Percentiles rank a stretch among this genome's conserved stretches.
phyloP scores from a whole-genome alignment of 495 filamentous ascomycete genomes.

The Mytilinidion resinicola region DNA sequence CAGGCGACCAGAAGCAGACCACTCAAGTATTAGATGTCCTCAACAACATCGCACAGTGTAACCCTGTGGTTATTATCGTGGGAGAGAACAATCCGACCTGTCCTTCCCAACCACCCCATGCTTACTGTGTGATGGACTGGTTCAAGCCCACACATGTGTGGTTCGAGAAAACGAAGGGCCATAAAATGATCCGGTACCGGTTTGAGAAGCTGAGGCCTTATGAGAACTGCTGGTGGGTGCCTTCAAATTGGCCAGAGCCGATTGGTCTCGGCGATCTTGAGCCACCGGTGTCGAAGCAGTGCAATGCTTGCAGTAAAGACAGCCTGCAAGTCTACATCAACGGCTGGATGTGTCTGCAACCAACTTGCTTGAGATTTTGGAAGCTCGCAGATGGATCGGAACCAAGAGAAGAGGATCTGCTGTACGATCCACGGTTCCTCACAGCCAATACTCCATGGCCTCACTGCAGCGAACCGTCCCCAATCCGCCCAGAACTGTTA shows the following conservation, averaged over 20 bases:
- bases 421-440: conserved; percentile 56
- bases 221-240: conserved; percentile 64
- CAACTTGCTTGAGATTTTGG: conserved; percentile 55
- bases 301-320: conserved; percentile 36
- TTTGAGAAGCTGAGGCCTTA: conserved; percentile 62
- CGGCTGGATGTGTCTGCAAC: conserved; percentile 68
- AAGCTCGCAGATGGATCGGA: conserved; percentile 28
- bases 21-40: conserved; percentile 14
- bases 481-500: conserved; percentile 38
- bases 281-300: conserved; percentile 23
- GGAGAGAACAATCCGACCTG: conserved; percentile 49
- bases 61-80: conserved; percentile 36
- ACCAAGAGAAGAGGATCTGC: conserved; percentile 33
- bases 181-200: conserved; percentile 51
- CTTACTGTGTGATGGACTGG: conserved; percentile 65
- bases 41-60: conserved; percentile 30
- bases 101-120: conserved; percentile 51
- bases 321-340: conserved; percentile 45
- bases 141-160: conserved; percentile 71
- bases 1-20: conserved; percentile 27
- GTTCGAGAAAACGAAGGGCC: conserved; percentile 50
- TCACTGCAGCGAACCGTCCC: conserved; percentile 35
- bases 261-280: conserved; percentile 11
- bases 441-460: conserved; percentile 38
- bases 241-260: conserved; percentile 21